Evolutionary conservation across 192 early-diverging fungal genomes (phyloP).

Genomic region (Backusella psychrophila): DNA sequence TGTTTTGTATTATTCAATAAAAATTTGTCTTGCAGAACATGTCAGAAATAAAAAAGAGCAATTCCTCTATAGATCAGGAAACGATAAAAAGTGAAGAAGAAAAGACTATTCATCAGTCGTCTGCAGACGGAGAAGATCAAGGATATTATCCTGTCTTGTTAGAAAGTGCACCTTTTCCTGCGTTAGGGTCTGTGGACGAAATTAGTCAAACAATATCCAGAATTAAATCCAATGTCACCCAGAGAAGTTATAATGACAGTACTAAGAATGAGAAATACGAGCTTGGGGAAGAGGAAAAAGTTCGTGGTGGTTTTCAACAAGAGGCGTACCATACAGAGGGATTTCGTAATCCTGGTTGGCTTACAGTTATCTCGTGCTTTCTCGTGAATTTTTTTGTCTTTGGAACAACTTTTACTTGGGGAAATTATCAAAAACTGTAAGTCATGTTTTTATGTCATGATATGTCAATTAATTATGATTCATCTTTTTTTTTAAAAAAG

Average conservation of each 20-base stretch:
- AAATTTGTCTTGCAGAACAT: background rate
- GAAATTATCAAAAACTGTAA: slow-evolving; percentile 31
- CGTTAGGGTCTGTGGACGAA: slow-evolving; percentile 3
- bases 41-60: background rate
- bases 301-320: background rate
- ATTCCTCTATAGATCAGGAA: background rate
- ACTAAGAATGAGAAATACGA: background rate
- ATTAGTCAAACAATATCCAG: slow-evolving; percentile 5
- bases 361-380: slow-evolving; percentile 29
- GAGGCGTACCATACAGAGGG: slow-evolving; percentile 1
- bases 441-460: background rate
- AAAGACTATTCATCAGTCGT: background rate
- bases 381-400: slow-evolving; percentile 37
- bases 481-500: background rate
- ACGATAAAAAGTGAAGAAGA: background rate
- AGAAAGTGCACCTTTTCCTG: slow-evolving; percentile 14
- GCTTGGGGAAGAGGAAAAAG: background rate
- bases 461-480: background rate
- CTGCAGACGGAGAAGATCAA: background rate
- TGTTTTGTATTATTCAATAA: background rate
- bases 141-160: slow-evolving; percentile 2
- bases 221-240: background rate
- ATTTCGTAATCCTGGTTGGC: slow-evolving; percentile 27
- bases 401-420: slow-evolving; percentile 29
- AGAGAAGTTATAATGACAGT: background rate